These are phyloP conservation scores for Fusarium verticillioides DNA, from an alignment of 2,329 filamentous ascomycete species.

Conservation along the genomic window DNA sequence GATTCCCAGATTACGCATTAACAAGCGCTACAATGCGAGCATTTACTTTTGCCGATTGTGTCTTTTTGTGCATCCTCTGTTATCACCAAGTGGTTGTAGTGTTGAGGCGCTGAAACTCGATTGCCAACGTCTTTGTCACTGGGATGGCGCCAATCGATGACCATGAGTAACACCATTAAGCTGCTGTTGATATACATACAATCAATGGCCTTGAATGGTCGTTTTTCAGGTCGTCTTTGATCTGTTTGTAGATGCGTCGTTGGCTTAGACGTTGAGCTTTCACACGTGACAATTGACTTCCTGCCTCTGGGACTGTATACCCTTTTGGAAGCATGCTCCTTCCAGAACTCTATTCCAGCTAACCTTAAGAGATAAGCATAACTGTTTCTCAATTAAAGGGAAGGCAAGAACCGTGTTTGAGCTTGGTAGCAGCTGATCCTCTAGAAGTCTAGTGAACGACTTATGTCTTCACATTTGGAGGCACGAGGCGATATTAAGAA, in stretches of 20 bases:
- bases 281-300: neutral
- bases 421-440: fast-evolving
- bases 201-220: neutral
- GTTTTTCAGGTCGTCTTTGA: neutral
- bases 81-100: neutral
- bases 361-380: neutral
- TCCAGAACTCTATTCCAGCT: neutral
- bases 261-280: neutral
- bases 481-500: neutral
- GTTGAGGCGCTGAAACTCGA: neutral
- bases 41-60: neutral
- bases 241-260: neutral
- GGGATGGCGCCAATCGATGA: neutral
- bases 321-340: neutral
- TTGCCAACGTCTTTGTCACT: fast-evolving
- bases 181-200: fast-evolving
- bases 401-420: neutral
- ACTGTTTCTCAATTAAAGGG: fast-evolving
- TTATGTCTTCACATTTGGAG: neutral
- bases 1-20: slow-evolving; percentile 37
- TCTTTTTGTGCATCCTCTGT: neutral
- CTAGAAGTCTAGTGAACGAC: neutral
- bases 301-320: neutral
- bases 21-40: fast-evolving
- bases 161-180: fast-evolving